Evolutionary conservation across 768 basidiomycete genomes (phyloP).

Genomic region (Auricularia cornea): DNA sequence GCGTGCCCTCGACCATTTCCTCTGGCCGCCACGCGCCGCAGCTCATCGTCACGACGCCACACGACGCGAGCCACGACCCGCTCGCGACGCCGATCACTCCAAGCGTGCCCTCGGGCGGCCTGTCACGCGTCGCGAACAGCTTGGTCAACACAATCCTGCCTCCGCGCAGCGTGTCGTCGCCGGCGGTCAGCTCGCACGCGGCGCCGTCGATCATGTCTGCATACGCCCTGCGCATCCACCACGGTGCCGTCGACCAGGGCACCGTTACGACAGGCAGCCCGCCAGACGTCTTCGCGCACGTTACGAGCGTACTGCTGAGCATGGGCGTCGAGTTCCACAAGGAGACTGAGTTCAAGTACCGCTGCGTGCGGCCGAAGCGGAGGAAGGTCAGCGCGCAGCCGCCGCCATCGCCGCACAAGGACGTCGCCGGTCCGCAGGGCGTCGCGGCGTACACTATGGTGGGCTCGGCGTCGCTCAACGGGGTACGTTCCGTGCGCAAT

Average conservation of each 20-base stretch:
- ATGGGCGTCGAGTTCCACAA: conserved; percentile 88
- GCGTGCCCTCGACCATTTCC: not conserved
- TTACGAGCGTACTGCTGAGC: conserved; percentile 66
- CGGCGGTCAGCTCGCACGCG: conserved; percentile 36
- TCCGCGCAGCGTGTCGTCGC: conserved; percentile 38
- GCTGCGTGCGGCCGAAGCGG: conserved; percentile 74
- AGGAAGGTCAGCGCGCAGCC: conserved; percentile 34
- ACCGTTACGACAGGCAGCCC: conserved; percentile 81
- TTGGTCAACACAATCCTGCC: conserved; percentile 26
- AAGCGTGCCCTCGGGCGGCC: not conserved
- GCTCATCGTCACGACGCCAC: conserved; percentile 2
- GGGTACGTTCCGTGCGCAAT: conserved; percentile 46
- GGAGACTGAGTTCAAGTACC: conserved; percentile 86
- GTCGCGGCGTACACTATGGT: conserved; percentile 71
- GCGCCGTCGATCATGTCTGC: conserved; percentile 25
- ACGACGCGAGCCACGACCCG: not conserved
- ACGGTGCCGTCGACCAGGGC: conserved; percentile 85
- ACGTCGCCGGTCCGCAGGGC: conserved; percentile 21
- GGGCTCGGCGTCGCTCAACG: conserved; percentile 77
- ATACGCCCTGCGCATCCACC: conserved; percentile 59
- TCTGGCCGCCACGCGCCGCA: not conserved
- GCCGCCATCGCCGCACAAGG: not conserved
- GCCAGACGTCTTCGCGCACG: conserved; percentile 80
- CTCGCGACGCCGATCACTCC: not conserved
- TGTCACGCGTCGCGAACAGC: conserved; percentile 7